phyloP scores from a whole-genome alignment of 1,139 yeast species.

The Diutina ranongensis region DNA sequence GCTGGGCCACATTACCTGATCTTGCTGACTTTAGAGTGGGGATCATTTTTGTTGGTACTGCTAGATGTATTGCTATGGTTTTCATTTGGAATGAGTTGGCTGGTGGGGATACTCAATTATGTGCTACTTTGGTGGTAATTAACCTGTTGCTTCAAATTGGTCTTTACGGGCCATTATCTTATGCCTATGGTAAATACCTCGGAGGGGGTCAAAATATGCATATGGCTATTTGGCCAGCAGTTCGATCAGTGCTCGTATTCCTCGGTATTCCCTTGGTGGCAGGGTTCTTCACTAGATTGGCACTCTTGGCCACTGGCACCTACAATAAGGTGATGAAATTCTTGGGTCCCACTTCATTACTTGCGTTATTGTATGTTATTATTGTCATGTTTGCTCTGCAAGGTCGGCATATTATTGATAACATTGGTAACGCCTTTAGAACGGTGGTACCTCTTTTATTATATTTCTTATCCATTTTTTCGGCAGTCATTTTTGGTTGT shows the following conservation, averaged over 20 bases:
- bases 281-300: conserved; percentile 32
- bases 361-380: conserved; percentile 43
- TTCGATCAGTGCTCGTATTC: conserved; percentile 18
- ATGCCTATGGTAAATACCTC: not conserved
- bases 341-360: conserved; percentile 38
- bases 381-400: conserved; percentile 41
- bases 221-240: not conserved
- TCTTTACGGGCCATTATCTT: conserved; percentile 36
- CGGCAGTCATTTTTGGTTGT: conserved; percentile 20
- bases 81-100: conserved; percentile 51
- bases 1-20: conserved; percentile 44
- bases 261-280: conserved; percentile 43
- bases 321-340: conserved; percentile 26
- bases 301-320: conserved; percentile 18
- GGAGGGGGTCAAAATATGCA: not conserved
- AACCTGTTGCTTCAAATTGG: conserved; percentile 43
- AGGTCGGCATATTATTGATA: conserved; percentile 38
- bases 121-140: conserved; percentile 41
- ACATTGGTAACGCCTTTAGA: conserved; percentile 39
- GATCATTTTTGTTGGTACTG: conserved; percentile 47
- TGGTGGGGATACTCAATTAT: conserved; percentile 38
- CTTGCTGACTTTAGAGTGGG: conserved; percentile 40
- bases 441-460: conserved; percentile 39
- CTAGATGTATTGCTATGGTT: conserved; percentile 57
- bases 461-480: conserved; percentile 36